Conservation (phyloP, 257 asterid species). For the Nicotiana tomentosiformis region DNA sequence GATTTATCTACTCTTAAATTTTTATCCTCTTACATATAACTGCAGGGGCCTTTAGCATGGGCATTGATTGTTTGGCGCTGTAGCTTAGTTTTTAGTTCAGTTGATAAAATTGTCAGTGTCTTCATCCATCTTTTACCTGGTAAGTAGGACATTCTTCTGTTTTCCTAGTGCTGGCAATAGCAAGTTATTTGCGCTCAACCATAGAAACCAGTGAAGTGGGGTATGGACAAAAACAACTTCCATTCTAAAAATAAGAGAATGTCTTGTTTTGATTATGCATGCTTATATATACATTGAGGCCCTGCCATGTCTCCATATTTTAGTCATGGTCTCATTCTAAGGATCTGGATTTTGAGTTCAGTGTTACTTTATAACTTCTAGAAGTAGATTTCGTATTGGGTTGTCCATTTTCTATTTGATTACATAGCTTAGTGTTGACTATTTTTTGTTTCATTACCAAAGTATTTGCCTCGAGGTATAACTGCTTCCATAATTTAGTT, state of each 20-base stretch:
- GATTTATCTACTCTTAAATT: not conserved
- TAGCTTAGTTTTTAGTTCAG: constrained; percentile 92
- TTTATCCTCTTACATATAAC: constrained; percentile 7
- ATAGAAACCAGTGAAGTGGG: not conserved
- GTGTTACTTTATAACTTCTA: not conserved
- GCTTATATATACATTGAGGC: not conserved
- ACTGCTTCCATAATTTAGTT: not conserved
- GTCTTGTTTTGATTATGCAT: not conserved
- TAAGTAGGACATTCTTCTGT: constrained; percentile 25
- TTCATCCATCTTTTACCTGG: constrained; percentile 98
- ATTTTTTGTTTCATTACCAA: not conserved
- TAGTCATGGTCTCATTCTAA: not conserved
- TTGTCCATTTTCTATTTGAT: constrained; percentile 8
- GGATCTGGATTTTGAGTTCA: not conserved
- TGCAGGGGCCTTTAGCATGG: constrained; percentile 99
- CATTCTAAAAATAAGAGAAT: not conserved
- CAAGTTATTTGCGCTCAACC: not conserved
- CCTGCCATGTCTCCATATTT: not conserved
- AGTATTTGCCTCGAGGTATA: not conserved
- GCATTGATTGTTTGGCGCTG: constrained; percentile 95
- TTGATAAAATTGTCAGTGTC: constrained; percentile 94
- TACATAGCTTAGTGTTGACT: not conserved
- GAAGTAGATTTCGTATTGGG: not conserved
- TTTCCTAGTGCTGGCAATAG: not conserved
- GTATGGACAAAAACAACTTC: not conserved